Base-by-base conservation (phyloP, 306 rosid genomes). In the Cicer arietinum region DNA sequence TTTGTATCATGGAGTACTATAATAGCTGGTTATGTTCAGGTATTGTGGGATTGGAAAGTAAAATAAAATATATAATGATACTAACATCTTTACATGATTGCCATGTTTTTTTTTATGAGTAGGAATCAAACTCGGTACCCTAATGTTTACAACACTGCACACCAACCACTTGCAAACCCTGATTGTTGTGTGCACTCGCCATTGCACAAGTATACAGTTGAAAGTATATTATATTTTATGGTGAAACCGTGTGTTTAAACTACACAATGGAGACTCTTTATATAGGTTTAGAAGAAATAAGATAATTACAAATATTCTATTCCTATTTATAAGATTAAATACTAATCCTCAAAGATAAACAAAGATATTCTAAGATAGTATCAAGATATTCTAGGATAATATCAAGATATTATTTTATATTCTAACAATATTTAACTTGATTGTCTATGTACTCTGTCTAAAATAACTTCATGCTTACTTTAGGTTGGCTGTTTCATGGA, bases 21-120 rank as follows among this genome's bases (percentile, higher is more conserved):
- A 74, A 86, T 89, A 46, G 91, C 94, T 61, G 94, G 97, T 72
- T 86, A 79, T 57, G 88, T 88, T 50, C 94, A 91, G 88, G 97
- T 85, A 86, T 73, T 71, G 53, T 16, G 41, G 58, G 75, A 53
- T 63, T 70, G 44, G 81, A 46, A 62, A 39, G 48, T 40, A 20
- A 47, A 9, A 22, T 44, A 64, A 64, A 43, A 48, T 40, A 62
- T 13, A 62, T 40, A 47, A 48, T 56, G 16, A 56, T 65, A 17
- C 60, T 56, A 56, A 12, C 41, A 17, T 11, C 51, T 64, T 45
- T 25, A 6, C 48, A 16, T 54, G 17, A 54, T 52, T 79, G 51
- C 35, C 35, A 3, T 30, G 35, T 20, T 20, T 30, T 30, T 30
- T 3, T 30, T 30, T 30, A 30, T 30, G 35, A 30, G 35, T 30